Base-by-base conservation (phyloP, 75 land plant genomes). In the Cryptomeria japonica region DNA sequence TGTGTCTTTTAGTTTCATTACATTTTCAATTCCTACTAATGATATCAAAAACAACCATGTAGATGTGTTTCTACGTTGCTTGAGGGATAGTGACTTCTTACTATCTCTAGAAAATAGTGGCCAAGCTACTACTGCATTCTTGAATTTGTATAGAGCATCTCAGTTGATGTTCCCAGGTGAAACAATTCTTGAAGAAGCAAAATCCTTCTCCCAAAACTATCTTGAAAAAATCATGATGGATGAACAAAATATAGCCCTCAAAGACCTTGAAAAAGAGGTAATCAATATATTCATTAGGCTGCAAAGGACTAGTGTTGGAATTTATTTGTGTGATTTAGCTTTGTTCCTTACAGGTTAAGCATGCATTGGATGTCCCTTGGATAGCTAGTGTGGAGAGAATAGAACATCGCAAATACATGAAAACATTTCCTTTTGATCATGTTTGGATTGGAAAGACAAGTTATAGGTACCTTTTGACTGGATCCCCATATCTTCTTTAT, bases 351-450 rank as follows among this genome's bases (percentile, higher is more conserved):
- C 89, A 96, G 97, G 97, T 91, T 47, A 86, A 93, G 25, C 87
- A 88, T 93, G 92, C 91, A 38, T 88, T 96, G 34, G 76, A 88
- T 36, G 86, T 87, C 85, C 97, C 97, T 7, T 90, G 83, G 86
- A 55, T 89, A 86, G 87, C 91, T 51, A 90, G 80, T 56, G 73
- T 96, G 88, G 93, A 92, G 80, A 88, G 93, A 31, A 38, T 96
- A 42, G 92, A 87, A 82, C 89, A 88, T 88, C 91, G 89, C 77
- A 93, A 89, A 86, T 86, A 87, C 49, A 93, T 95, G 64, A 93
- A 94, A 38, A 53, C 86, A 61, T 94, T 86, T 72, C 86, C 86
- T 73, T 44, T 70, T 41, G 89, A 89, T 86, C 86, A 88, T 73
- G 83, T 84, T 19, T 89, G 90, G 80, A 90, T 94, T 56, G 88